Evolutionary conservation across 1,284 basidiomycete species (phyloP), one percentile per base, ranked within the genome.

Genomic region (Ceratobasidium sp.): DNA sequence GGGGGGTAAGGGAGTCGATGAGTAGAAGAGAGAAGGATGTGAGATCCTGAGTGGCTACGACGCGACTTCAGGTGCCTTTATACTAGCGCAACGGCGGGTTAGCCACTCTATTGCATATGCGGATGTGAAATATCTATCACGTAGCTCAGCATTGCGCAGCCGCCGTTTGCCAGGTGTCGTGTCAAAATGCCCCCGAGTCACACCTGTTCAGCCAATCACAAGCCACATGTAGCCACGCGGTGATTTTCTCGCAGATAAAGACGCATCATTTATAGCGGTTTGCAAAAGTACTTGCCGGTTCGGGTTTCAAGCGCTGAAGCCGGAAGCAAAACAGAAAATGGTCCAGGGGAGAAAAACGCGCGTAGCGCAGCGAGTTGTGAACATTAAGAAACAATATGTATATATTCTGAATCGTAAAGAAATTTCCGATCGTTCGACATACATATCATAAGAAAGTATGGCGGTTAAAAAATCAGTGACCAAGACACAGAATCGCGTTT

Each of bases 241-340:
- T 37, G 31, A 35, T 37, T 17, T 37, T 20, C 28, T n/a, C 58
- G 6, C 13, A 17, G 31, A 17, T 37, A 23, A 35, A 15, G 58
- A 60, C 35, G 8, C 58, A 60, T 60, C 58, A 35, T 37, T 60
- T 37, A n/a, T n/a, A n/a, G n/a, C n/a, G n/a, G n/a, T n/a, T n/a
- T n/a, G n/a, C n/a, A n/a, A n/a, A n/a, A n/a, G n/a, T n/a, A n/a
- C n/a, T n/a, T n/a, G n/a, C n/a, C n/a, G n/a, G n/a, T n/a, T n/a
- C n/a, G n/a, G n/a, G n/a, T n/a, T n/a, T n/a, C n/a, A n/a, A n/a
- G n/a, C n/a, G n/a, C n/a, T n/a, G n/a, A n/a, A n/a, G n/a, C n/a
- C n/a, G n/a, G n/a, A n/a, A n/a, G n/a, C n/a, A n/a, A n/a, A n/a
- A n/a, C n/a, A n/a, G n/a, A n/a, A n/a, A n/a, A n/a, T n/a, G n/a